Conservation (phyloP, 169 alveolate species). For the Cryptosporidium andersoni region DNA sequence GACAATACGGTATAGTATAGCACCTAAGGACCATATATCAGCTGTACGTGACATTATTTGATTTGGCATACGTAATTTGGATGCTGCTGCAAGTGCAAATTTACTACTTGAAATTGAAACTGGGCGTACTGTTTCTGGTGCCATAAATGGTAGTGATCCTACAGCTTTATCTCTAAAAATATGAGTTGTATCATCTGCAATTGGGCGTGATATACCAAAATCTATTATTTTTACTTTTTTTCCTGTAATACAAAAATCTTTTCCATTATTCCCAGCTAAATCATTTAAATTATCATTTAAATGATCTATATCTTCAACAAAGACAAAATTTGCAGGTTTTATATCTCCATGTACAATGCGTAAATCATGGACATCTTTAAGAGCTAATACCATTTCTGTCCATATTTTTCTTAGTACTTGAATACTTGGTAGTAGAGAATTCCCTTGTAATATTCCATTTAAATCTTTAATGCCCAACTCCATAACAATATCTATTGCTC, state of each 20-base stretch:
- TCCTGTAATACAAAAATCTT: not conserved
- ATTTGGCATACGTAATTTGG: conserved; percentile 61
- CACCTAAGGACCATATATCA: conserved; percentile 69
- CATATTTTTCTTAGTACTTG: conserved; percentile 33
- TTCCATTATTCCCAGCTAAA: not conserved
- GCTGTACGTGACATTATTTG: conserved; percentile 69
- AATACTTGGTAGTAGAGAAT: conserved; percentile 50
- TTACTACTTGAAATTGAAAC: conserved; percentile 57
- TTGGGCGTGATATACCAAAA: conserved; percentile 66
- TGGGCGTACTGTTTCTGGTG: conserved; percentile 70
- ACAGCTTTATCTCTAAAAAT: conserved; percentile 68
- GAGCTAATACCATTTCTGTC: conserved; percentile 69
- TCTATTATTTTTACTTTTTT: conserved; percentile 65
- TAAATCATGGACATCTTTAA: conserved; percentile 65
- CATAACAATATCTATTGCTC: conserved; percentile 64
- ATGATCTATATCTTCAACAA: conserved; percentile 25
- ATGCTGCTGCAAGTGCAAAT: conserved; percentile 66
- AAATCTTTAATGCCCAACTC: conserved; percentile 63
- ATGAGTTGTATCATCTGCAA: conserved; percentile 69
- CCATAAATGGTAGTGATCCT: conserved; percentile 69
- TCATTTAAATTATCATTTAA: not conserved
- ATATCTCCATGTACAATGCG: conserved; percentile 68
- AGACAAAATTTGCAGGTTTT: conserved; percentile 64
- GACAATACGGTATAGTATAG: conserved; percentile 44
- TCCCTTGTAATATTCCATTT: conserved; percentile 62